Evolutionary conservation across 2,329 filamentous ascomycete species (phyloP), one percentile per base, ranked within the genome.

Genomic region (Gnomoniopsis smithogilvyi): DNA sequence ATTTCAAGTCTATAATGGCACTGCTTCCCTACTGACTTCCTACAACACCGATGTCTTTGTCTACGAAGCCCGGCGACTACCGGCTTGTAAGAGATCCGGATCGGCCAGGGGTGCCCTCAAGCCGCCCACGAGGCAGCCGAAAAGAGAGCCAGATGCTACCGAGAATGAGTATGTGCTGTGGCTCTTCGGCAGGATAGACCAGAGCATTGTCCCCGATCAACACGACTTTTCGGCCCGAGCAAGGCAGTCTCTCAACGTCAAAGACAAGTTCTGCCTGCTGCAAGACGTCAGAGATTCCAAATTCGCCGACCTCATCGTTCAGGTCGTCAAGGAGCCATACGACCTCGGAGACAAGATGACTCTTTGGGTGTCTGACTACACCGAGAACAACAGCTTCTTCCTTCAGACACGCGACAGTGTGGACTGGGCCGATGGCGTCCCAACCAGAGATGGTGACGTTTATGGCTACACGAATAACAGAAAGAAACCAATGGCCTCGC

Each of bases 321-420:
- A 93, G 67, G 84, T 96, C 2, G 81, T 92, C 50, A 77, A 71
- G 49, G 72, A 76, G 2, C 80, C 81, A 0, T 78, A 71, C 47
- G 73, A 78, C 33, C 21, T 65, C 7, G 68, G 69, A 22, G 78
- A 81, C 26, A 81, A 73, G 58, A 73, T 83, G 14, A 83, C 85
- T 6, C 64, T 96, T 0, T 92, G 92, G 77, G 76, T 96, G 19
- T 89, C 90, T 0, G 93, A 97, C 72, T 96, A 93, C 70, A 96
- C 92, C 0, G 75, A 83, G 53, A 91, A 97, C 67, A 67, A 77
- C 0, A 61, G 67, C 1, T 86, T 97, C 59, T 87, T 80, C 64
- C 72, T 85, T 38, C 85, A 75, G 51, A 66, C 67, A 12, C 72
- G 67, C 60, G 68, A 69, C 24, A 66, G 62, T 21, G 63, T 71